Evolutionary conservation across 2,329 filamentous ascomycete species (phyloP).

Genomic region (Simplicillium aogashimaense): DNA sequence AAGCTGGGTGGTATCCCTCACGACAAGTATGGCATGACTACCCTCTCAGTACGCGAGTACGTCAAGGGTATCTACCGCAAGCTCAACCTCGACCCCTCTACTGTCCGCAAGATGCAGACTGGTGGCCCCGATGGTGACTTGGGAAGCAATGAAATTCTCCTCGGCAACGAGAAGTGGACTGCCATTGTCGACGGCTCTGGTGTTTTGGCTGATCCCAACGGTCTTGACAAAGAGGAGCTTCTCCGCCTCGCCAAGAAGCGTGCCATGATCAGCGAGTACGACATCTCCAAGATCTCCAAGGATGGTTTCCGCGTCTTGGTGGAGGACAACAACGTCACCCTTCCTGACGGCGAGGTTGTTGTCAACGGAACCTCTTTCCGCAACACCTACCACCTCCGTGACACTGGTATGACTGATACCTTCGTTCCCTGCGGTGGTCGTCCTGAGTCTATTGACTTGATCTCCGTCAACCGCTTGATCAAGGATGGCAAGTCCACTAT

Average conservation of each 20-base stretch:
- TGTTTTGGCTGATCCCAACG: conserved; percentile 87
- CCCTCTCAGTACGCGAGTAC: conserved; percentile 89
- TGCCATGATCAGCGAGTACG: conserved; percentile 83
- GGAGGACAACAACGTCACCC: conserved; percentile 79
- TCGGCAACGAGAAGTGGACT: conserved; percentile 92
- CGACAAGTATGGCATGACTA: conserved; percentile 96
- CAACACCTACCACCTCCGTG: conserved; percentile 90
- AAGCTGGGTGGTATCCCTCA: conserved; percentile 95
- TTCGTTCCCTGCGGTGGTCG: conserved; percentile 96
- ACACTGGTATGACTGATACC: conserved; percentile 65
- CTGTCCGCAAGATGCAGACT: conserved; percentile 90
- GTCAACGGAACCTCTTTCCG: conserved; percentile 92
- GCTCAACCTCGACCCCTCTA: conserved; percentile 75
- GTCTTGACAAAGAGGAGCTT: conserved; percentile 76
- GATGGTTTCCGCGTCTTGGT: conserved; percentile 87
- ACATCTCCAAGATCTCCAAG: conserved; percentile 73
- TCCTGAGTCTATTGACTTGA: conserved; percentile 91
- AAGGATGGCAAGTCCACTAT: conserved; percentile 78
- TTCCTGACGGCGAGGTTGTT: conserved; percentile 78
- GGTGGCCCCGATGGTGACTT: conserved; percentile 94
- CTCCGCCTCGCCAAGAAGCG: conserved; percentile 75
- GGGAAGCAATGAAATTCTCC: conserved; percentile 93
- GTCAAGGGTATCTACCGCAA: conserved; percentile 96
- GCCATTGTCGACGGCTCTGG: conserved; percentile 94
- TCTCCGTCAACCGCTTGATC: conserved; percentile 79